These are phyloP conservation scores for Ananas comosus DNA, from an alignment of 176 grass and related monocot genomes.

Conservation along the genomic window DNA sequence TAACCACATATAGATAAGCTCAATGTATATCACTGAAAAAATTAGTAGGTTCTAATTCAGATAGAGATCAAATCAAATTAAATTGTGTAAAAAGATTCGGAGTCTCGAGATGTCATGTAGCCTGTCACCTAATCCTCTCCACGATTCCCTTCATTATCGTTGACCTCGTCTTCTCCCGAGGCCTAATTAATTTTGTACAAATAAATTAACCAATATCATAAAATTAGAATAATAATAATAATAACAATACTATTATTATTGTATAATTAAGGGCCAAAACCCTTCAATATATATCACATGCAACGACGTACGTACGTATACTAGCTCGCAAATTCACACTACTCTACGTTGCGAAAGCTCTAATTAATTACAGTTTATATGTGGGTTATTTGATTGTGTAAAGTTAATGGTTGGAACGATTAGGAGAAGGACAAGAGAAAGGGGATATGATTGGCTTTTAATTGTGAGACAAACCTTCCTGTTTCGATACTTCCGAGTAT, in stretches of 20 bases:
- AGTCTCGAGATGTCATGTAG: neutral
- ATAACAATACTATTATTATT: too few species aligned
- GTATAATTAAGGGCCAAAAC: neutral
- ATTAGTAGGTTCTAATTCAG: neutral
- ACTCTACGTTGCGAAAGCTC: neutral
- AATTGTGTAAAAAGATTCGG: neutral
- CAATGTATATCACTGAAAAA: neutral
- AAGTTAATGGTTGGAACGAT: constrained; percentile 4
- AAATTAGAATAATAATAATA: neutral
- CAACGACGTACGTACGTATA: neutral
- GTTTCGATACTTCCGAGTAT: neutral
- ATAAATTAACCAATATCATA: neutral
- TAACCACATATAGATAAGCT: too few species aligned
- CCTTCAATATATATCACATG: neutral
- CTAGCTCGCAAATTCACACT: neutral
- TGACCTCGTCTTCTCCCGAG: constrained; percentile 4
- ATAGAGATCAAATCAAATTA: neutral
- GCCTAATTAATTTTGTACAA: neutral
- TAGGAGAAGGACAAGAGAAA: neutral
- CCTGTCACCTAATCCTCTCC: constrained; percentile 10
- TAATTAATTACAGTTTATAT: neutral
- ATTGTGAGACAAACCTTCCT: constrained; percentile 3
- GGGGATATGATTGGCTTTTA: neutral
- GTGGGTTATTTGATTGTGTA: neutral
- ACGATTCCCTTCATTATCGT: neutral